These are phyloP conservation scores for Boletus reticuloceps DNA, from an alignment of 768 basidiomycete genomes.

Conservation along the genomic window DNA sequence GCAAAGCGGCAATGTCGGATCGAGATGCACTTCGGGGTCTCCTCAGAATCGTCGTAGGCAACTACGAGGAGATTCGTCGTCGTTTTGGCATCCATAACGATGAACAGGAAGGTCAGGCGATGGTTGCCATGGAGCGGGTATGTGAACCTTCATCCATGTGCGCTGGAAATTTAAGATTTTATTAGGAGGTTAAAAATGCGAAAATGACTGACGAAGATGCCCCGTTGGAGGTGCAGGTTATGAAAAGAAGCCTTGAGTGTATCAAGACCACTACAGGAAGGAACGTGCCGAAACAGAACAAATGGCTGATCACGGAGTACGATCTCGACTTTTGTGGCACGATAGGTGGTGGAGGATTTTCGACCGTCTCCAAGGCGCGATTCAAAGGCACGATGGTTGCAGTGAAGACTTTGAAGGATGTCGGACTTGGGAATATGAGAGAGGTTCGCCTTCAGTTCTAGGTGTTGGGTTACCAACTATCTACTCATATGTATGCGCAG, in stretches of 20 bases:
- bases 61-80: background rate
- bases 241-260: conserved; percentile 1
- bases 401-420: conserved; percentile 1
- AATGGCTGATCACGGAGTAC: conserved; percentile 26
- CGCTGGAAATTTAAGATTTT: no score
- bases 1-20: background rate
- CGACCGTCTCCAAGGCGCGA: conserved; percentile 1
- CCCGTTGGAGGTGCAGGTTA: background rate
- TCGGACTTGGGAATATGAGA: background rate
- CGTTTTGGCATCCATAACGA: background rate
- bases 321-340: conserved; percentile 24
- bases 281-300: background rate
- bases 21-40: background rate
- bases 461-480: background rate
- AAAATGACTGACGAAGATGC: background rate
- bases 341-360: conserved; percentile 28
- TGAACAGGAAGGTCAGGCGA: conserved; percentile 3
- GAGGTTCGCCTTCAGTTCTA: background rate
- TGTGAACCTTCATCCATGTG: background rate
- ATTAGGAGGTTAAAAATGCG: background rate
- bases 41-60: background rate
- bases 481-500: background rate
- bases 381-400: conserved; percentile 3
- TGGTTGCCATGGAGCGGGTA: conserved; percentile 5
- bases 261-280: conserved; percentile 5